Conservation (phyloP, 1,284 basidiomycete species). For the Cutaneotrichosporon mucoides region DNA sequence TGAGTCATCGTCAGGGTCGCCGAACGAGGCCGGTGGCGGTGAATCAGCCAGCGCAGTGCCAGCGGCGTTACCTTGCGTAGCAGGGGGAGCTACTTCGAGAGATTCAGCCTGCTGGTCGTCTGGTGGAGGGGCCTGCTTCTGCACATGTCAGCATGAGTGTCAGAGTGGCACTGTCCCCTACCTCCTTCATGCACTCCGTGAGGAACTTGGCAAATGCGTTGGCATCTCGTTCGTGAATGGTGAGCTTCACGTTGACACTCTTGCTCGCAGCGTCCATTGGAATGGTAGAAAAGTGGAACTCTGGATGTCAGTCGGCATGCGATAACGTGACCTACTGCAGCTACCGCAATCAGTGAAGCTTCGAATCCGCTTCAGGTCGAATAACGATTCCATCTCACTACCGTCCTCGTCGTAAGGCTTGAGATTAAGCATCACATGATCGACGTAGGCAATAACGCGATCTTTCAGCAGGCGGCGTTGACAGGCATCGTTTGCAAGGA, state of each 20-base stretch:
- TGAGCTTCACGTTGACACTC: background rate
- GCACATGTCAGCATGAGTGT: too few relatives aligned
- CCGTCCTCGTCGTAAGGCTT: slow-evolving; percentile 5
- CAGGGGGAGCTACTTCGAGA: too few relatives aligned
- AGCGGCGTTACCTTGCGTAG: too few relatives aligned
- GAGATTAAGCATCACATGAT: slow-evolving; percentile 5
- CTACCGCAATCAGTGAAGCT: background rate
- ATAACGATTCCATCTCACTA: background rate
- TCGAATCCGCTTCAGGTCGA: background rate
- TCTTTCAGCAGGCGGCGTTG: background rate
- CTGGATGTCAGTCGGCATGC: background rate
- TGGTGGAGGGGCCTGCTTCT: too few relatives aligned
- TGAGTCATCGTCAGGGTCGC: too few relatives aligned
- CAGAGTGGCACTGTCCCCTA: too few relatives aligned
- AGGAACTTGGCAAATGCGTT: slow-evolving; percentile 46
- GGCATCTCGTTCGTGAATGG: slow-evolving; percentile 22
- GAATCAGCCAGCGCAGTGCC: too few relatives aligned
- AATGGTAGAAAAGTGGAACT: background rate
- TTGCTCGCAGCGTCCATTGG: background rate
- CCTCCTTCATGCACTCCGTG: too few relatives aligned
- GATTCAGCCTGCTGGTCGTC: too few relatives aligned
- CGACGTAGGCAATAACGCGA: slow-evolving; percentile 17
- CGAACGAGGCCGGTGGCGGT: too few relatives aligned
- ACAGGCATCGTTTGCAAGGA: slow-evolving; percentile 1
- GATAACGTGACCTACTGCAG: background rate